Evolutionary conservation across 345 rosid genomes (phyloP), one percentile per base, ranked within the genome.

Genomic region (Rhodamnia rubescens): DNA sequence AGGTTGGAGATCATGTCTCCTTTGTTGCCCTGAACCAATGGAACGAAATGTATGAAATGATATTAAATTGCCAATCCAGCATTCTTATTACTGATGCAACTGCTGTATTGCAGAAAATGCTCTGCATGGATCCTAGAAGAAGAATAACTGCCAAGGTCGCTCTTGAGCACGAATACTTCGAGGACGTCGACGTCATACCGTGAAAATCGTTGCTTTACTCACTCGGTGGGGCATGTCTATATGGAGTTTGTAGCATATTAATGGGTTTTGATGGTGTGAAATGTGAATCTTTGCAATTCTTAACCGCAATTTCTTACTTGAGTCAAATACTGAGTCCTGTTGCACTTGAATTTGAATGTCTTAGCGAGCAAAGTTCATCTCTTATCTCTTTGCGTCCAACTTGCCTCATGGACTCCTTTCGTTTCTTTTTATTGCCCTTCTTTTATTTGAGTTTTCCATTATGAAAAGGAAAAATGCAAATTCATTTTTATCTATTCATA

Each of bases 131-230:
- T 93, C 99, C 98, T n/a, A 87, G 89, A 81, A 91, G 91, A 92
- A 97, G 99, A 91, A 94, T 97, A 83, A 95, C 94, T 3, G 99
- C 98, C 56, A 93, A 93, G 91, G 90, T 85, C 2, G 99, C 98
- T 42, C 90, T 97, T 55, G 96, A 94, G 90, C 99, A 95, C 84
- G 98, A 91, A 22, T 97, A 95, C 94, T 95, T 95, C 93, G 93
- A 90, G 92, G 97, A 95, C 85, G 85, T 91, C 21, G 92, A 89
- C 10, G 78, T 69, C 24, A 18, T 69, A 69, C 78, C 78, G 47
- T 69, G 78, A 69, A 32, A 16, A 69, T 69, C 12, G 1, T 69
- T 69, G 87, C 94, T 92, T 83, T 91, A 86, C 85, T 85, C 44
- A 56, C 56, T 40, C 26, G 1, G 20, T 26, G 47, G 32, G 78